phyloP scores from a whole-genome alignment of 352 stramenopile genomes.

The Blastocystis sp. region DNA sequence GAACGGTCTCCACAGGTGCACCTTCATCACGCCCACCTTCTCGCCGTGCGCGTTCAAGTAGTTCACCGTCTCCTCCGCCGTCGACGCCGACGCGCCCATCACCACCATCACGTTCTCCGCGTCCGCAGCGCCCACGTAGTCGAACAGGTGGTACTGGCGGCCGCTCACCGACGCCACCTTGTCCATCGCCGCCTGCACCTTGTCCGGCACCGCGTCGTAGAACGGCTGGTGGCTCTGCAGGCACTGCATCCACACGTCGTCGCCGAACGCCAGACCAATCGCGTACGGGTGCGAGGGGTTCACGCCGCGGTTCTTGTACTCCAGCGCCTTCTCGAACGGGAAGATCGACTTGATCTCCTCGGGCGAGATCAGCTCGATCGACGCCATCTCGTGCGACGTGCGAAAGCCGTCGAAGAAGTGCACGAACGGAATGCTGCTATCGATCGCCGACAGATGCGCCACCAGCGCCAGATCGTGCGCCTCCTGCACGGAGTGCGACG shows the following conservation, averaged over 20 bases:
- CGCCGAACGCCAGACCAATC: constrained; percentile 38
- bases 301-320: constrained; percentile 71
- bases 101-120: constrained; percentile 79
- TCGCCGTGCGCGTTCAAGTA: constrained; percentile 79
- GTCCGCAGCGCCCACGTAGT: constrained; percentile 78
- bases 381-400: constrained; percentile 76
- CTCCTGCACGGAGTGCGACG: constrained; percentile 77
- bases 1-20: constrained; percentile 78
- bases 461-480: constrained; percentile 80
- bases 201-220: constrained; percentile 74
- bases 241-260: constrained; percentile 68
- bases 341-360: constrained; percentile 74
- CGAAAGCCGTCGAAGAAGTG: constrained; percentile 81
- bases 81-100: constrained; percentile 75
- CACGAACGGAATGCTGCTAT: constrained; percentile 77
- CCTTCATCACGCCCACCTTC: constrained; percentile 80
- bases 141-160: constrained; percentile 80
- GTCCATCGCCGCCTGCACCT: constrained; percentile 79
- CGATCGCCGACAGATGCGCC: constrained; percentile 76
- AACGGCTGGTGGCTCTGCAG: constrained; percentile 30
- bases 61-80: constrained; percentile 75
- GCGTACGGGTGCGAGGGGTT: constrained; percentile 42
- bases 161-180: constrained; percentile 78
- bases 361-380: constrained; percentile 76
- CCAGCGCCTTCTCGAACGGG: constrained; percentile 67